Evolutionary conservation across 805 yeast species (phyloP), one percentile per base, ranked within the genome.

Genomic region (Monosporozyma yasuniensis): DNA sequence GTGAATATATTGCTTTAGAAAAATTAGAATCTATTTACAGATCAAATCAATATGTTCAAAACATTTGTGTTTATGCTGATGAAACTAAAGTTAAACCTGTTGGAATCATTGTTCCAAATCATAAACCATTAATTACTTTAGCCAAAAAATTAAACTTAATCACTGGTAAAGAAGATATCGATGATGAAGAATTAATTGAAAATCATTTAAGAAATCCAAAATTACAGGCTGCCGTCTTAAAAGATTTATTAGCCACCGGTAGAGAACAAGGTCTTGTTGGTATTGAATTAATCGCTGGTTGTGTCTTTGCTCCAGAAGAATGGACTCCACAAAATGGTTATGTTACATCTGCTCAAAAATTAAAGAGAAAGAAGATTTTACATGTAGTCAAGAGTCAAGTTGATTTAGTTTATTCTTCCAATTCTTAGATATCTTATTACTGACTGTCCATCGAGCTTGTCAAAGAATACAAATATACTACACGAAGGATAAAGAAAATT

Each of bases 261-360:
- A 83, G 79, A 68, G 58, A 78, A 18, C 90, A 83, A 65, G 96
- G 95, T 9, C 78, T 93, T 56, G 73, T 69, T 46, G 95, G 96
- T 52, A 90, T 88, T 57, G 98, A 93, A 71, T 73, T 91, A 56
- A 65, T 93, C 50, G 80, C 79, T 56, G 95, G 90, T 57, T 75
- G 84, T 53, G 88, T 84, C 12, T 67, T 93, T 52, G 76, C 81
- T 51, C 90, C 87, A 56, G 91, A 81, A 47, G 99, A 93, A 73
- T 93, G 99, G 98, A 93, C 98, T 39, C 98, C 99, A 42, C 93
- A 88, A 69, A 87, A 81, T 64, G 98, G 96, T 0, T 87, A 73
- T 57, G 95, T 91, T 50, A 89, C 98, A 14, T 82, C 95, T 52
- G 99, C 99, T 23, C 97, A 90, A 71, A 93, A 93, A 72, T 77